phyloP scores from a whole-genome alignment of 129 eudicot genomes.

The Flaveria trinervia region DNA sequence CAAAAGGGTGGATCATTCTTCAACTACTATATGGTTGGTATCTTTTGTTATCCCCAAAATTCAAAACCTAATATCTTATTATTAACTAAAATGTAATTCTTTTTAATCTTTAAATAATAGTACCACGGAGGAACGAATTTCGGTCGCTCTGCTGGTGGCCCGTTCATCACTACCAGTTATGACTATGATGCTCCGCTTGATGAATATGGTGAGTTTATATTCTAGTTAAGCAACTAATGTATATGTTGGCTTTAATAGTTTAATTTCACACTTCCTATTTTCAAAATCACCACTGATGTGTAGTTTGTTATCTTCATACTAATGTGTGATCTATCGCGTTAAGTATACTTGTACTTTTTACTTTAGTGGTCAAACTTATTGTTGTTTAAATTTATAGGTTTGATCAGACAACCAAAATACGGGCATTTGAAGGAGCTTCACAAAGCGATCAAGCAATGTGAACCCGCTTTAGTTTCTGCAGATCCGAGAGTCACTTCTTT shows the following conservation, averaged over 20 bases:
- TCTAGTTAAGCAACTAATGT: not conserved
- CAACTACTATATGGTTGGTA: conserved; percentile 47
- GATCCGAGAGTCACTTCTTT: conserved; percentile 48
- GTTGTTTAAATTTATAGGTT: conserved; percentile 35
- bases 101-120: conserved; percentile 28
- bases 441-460: conserved; percentile 55
- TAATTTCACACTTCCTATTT: not conserved
- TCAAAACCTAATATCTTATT: not conserved
- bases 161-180: conserved; percentile 61
- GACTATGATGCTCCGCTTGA: conserved; percentile 79
- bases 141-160: conserved; percentile 71
- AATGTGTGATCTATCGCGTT: not conserved
- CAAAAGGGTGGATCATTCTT: conserved; percentile 49
- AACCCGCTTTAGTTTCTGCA: conserved; percentile 50
- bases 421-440: conserved; percentile 65
- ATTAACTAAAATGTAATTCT: not conserved
- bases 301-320: not conserved
- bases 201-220: conserved; percentile 54
- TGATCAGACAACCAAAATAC: conserved; percentile 62
- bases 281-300: no score
- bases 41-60: conserved; percentile 6
- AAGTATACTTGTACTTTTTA: not conserved
- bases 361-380: conserved; percentile 1
- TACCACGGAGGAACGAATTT: conserved; percentile 73
- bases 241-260: not conserved